Evolutionary conservation across 1,139 yeast genomes (phyloP).

Genomic region (Geotrichum phurueaensis): DNA sequence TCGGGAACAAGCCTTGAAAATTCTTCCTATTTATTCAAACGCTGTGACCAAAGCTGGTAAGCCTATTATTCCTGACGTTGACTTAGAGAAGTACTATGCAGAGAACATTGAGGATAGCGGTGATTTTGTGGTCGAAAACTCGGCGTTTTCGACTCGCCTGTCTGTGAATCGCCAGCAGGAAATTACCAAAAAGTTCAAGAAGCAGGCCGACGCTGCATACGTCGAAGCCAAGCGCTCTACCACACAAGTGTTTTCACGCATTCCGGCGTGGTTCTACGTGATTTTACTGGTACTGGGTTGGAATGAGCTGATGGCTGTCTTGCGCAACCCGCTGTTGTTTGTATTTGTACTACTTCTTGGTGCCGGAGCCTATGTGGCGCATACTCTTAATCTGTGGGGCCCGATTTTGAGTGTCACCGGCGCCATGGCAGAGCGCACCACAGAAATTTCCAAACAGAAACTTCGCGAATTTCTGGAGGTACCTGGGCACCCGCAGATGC

Average conservation of each 20-base stretch:
- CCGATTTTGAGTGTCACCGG: conserved; percentile 62
- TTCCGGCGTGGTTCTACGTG: conserved; percentile 77
- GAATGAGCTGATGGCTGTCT: conserved; percentile 88
- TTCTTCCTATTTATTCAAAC: conserved; percentile 54
- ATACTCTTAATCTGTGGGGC: conserved; percentile 65
- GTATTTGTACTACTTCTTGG: conserved; percentile 51
- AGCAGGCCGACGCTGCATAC: conserved; percentile 72
- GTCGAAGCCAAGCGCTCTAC: conserved; percentile 60
- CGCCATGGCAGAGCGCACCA: conserved; percentile 53
- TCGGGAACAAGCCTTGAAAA: conserved; percentile 48
- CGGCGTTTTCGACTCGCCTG: conserved; percentile 54
- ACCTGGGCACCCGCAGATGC: conserved; percentile 6
- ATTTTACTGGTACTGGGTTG: conserved; percentile 77
- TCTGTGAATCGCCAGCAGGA: conserved; percentile 52
- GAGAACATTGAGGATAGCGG: conserved; percentile 36
- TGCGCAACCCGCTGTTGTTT: conserved; percentile 73
- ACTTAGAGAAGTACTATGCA: conserved; percentile 36
- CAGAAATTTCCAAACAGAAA: conserved; percentile 52
- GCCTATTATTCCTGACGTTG: conserved; percentile 54
- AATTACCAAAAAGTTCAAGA: conserved; percentile 57
- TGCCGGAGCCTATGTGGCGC: conserved; percentile 62
- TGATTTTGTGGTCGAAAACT: conserved; percentile 37
- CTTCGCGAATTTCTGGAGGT: conserved; percentile 36
- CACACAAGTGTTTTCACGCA: conserved; percentile 48
- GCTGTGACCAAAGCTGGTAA: conserved; percentile 52